Evolutionary conservation across 2,329 filamentous ascomycete species (phyloP).

Genomic region (Fusarium mangiferae): DNA sequence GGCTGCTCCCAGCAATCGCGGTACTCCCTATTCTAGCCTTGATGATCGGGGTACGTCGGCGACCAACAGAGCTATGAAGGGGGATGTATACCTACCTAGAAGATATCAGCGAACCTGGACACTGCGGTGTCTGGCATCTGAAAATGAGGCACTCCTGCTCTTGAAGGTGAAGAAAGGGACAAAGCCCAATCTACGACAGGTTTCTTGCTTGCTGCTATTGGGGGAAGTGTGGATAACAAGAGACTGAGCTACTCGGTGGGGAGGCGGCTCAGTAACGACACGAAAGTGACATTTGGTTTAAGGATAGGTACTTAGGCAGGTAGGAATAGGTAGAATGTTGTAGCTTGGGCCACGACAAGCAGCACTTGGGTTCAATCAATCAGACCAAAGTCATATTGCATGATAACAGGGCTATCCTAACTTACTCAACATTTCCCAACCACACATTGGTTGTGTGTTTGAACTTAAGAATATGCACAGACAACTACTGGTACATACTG

Average conservation of each 20-base stretch:
- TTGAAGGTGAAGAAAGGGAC: neutral
- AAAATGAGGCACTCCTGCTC: neutral
- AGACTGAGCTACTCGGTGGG: constrained; percentile 41
- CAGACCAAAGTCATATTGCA: neutral
- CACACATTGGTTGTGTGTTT: constrained; percentile 7
- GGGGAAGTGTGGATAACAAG: neutral
- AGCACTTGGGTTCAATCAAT: neutral
- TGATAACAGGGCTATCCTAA: constrained; percentile 1
- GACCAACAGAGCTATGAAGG: neutral
- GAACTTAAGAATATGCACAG: neutral
- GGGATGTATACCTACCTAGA: neutral
- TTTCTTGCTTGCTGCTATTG: neutral
- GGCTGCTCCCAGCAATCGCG: neutral
- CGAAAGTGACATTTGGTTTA: constrained; percentile 5
- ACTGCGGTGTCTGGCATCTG: neutral
- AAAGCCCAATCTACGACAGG: neutral
- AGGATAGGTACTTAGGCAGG: neutral
- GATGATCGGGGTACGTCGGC: neutral
- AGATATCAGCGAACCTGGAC: neutral
- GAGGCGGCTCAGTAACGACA: constrained; percentile 36
- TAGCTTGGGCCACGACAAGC: neutral
- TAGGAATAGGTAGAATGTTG: constrained; percentile 4
- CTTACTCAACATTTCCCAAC: constrained; percentile 10
- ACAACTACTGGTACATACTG: neutral
- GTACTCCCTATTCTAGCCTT: neutral